Evolutionary conservation across 768 basidiomycete genomes (phyloP).

Genomic region (Suillus ampliporus): DNA sequence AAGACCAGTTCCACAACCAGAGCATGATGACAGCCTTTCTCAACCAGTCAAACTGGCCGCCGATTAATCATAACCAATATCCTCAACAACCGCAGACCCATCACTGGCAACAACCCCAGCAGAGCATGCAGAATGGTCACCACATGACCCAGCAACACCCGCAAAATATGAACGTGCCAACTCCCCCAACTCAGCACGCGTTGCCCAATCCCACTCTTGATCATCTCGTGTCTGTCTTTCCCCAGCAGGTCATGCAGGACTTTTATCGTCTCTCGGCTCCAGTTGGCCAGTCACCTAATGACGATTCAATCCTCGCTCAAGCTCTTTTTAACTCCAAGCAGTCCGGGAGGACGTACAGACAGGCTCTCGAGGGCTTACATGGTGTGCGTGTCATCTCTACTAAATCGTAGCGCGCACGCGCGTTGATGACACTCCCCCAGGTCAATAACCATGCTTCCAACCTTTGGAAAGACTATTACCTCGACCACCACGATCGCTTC

Average conservation of each 20-base stretch:
- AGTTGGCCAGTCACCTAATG: conserved; percentile 51
- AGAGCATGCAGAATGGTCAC: conserved; percentile 42
- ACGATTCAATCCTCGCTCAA: conserved; percentile 64
- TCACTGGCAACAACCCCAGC: conserved; percentile 39
- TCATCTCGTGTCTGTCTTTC: conserved; percentile 41
- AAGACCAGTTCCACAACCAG: conserved; percentile 31
- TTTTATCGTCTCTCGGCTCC: conserved; percentile 59
- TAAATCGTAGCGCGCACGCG: conserved; percentile 1
- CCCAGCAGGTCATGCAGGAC: conserved; percentile 62
- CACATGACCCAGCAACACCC: conserved; percentile 27
- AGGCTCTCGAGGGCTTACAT: conserved; percentile 69
- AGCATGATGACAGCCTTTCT: conserved; percentile 1
- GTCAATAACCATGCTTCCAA: conserved; percentile 55
- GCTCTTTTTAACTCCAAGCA: conserved; percentile 44
- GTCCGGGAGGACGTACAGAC: conserved; percentile 59
- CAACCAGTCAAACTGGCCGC: conserved; percentile 7
- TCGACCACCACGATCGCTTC: conserved; percentile 68
- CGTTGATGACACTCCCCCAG: conserved; percentile 28
- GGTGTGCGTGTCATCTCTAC: conserved; percentile 50
- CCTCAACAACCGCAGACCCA: conserved; percentile 15
- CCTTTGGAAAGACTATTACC: conserved; percentile 82
- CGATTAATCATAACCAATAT: conserved; percentile 37
- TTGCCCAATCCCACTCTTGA: conserved; percentile 29
- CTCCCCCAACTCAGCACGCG: conserved; percentile 11
- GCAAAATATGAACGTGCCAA: conserved; percentile 11